Evolutionary conservation across 2,329 filamentous ascomycete genomes (phyloP), one percentile per base, ranked within the genome.

Genomic region (Neofusicoccum laricinum): DNA sequence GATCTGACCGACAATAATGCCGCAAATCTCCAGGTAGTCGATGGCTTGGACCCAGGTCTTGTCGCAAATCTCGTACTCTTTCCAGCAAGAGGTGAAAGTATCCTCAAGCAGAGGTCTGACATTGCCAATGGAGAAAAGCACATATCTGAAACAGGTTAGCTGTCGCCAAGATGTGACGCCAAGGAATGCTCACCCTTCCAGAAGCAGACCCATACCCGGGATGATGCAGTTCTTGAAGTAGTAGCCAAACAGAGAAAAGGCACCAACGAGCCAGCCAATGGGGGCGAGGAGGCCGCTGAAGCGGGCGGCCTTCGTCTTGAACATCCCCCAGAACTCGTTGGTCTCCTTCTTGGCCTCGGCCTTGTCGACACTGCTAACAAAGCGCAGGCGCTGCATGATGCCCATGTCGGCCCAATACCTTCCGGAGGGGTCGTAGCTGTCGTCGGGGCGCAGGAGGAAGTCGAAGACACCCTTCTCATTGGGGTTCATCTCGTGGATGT

Each of bases 71-170:
- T 82, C 77, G 66, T 84, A 77, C 0, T 73, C 75, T 25, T 82
- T 82, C 94, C 94, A 98, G 82, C 94, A 98, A 3, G 80, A 70
- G 0, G 88, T 86, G 85, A 94, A 98, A 5, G 88, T 86, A 38
- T 86, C 84, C 66, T 86, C 78, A 74, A 97, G 94, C 11, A 98
- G 84, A 4, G 93, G 91, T 73, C 90, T 88, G 68, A 98, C 82
- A 78, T 97, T 97, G 65, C 94, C 94, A 70, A 98, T 97, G 67
- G 93, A 97, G 84, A 98, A 98, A 19, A 98, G 86, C 46, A 97
- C 93, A 74, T 97, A 98, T 71, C 92, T 87, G 61, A 38, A 51
- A 55, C 46, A 57, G 15, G 58, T 65, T 57, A 64, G 63, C 46
- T 19, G 15, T 32, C 45, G 45, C 8, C 7, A 36, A 70, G 55